Base-by-base conservation (phyloP, 225 moss, liverwort and hornwort genomes). In the Marchantia polymorpha region DNA sequence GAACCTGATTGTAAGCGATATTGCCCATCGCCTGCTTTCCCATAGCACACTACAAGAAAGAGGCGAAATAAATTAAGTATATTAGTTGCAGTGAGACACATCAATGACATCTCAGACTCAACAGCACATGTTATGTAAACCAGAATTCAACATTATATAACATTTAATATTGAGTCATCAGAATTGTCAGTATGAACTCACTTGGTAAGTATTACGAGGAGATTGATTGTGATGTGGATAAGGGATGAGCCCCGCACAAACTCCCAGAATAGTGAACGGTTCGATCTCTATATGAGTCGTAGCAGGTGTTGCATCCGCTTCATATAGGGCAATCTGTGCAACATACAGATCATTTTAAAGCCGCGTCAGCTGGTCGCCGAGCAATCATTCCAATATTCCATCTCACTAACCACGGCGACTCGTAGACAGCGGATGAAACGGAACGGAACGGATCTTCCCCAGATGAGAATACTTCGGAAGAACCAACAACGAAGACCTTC, bases 11-110 rank as follows among this genome's bases (percentile, higher is more conserved):
- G 82, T 92, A 99, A 47, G 97, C 97, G 78, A 99, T 94, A 72
- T 99, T 99, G 68, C 97, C 97, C 97, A 99, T 99, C 30, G 97
- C 97, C 83, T 99, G 97, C 85, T 99, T 99, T 58, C 97, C 97
- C 97, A 99, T 99, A 82, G 97, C 97, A 85, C 97, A 99, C 97
- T 99, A 89, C 74, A 88, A 73, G 30, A 76, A 82, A 20, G 64
- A 52, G 72, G 47, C 6, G 0, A 74, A 55, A n/a, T 22, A 15
- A 12, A 13, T 7, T 10, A 19, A 27, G n/a, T n/a, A n/a, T n/a
- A n/a, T n/a, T n/a, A n/a, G n/a, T n/a, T n/a, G n/a, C n/a, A n/a
- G n/a, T n/a, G n/a, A n/a, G n/a, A n/a, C n/a, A n/a, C n/a, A n/a
- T n/a, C n/a, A n/a, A n/a, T n/a, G n/a, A n/a, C n/a, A n/a, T n/a